Evolutionary conservation across 2,329 filamentous ascomycete genomes (phyloP), one percentile per base, ranked within the genome.

Genomic region (Paecilomyces variotii): DNA sequence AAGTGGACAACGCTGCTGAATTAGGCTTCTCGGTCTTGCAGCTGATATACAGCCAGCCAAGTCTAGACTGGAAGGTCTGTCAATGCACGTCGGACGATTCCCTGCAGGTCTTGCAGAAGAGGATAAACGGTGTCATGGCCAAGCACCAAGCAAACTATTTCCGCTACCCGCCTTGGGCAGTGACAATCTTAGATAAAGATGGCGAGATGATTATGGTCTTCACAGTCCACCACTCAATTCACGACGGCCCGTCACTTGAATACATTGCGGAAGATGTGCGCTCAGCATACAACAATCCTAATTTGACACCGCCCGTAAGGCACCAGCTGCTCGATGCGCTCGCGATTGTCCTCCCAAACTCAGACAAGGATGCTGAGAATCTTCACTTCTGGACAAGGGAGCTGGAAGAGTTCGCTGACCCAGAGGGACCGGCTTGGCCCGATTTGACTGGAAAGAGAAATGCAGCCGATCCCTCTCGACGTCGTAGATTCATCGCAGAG

Each of bases 201-300:
- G 50, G 56, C 26, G 65, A 65, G 7, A 56, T 55, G 19, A 55
- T 64, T 4, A 70, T 78, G 70, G 68, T 77, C 55, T 52, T 77
- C 14, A 74, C 68, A 3, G 65, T 74, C 11, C 71, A 74, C 35
- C 71, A 74, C 60, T 65, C 70, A 2, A 62, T 74, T 19, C 68
- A 70, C 26, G 71, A 74, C 58, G 71, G 67, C 1, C 66, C 67
- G 25, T 71, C 70, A 6, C 63, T 74, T 3, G 58, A 62, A n/a
- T 64, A 67, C 6, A 65, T 74, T 2, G 57, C 68, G 28, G 60
- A 63, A 24, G 68, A 72, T 56, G 60, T 73, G 19, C 59, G 61
- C 9, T 57, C 58, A 2, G 64, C 66, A 4, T 72, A 72, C 34
- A 14, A 50, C 27, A 10, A 50, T 53, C 7, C 6, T 55, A 56